phyloP scores from a whole-genome alignment of 306 rosid species.

The Betula pendula region DNA sequence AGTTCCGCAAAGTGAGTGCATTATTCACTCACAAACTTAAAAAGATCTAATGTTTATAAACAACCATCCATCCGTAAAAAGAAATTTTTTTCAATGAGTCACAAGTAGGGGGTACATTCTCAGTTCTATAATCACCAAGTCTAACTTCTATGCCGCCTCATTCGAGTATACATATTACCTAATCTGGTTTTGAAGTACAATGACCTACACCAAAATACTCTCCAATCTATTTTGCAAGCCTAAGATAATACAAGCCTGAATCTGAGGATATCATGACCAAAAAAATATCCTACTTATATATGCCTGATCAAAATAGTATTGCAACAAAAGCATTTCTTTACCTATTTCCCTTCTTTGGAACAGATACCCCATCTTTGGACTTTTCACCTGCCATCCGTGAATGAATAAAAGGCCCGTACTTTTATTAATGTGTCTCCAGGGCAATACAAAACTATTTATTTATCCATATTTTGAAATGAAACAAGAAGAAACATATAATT shows the following conservation, averaged over 20 bases:
- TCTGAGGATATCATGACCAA: conserved; percentile 31
- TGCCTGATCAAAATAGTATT: conserved; percentile 60
- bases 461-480: conserved; percentile 45
- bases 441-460: conserved; percentile 56
- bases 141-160: not conserved
- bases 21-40: too few species aligned
- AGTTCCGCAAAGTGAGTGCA: too few species aligned
- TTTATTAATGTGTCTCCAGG: conserved; percentile 81
- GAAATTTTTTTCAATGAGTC: not conserved
- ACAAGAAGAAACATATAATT: conserved; percentile 37
- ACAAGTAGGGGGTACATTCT: not conserved
- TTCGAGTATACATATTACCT: not conserved
- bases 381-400: conserved; percentile 99
- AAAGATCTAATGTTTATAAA: too few species aligned
- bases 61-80: not conserved
- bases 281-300: conserved; percentile 43
- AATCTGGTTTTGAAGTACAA: not conserved
- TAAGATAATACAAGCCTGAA: conserved; percentile 37
- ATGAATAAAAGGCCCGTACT: conserved; percentile 97
- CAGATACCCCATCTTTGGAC: conserved; percentile 99
- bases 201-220: not conserved
- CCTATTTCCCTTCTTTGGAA: conserved; percentile 99
- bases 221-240: conserved; percentile 16
- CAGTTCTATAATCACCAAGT: not conserved
- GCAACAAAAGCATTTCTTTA: conserved; percentile 95